Base-by-base conservation (phyloP, 345 rosid genomes). In the Citrus inodora region DNA sequence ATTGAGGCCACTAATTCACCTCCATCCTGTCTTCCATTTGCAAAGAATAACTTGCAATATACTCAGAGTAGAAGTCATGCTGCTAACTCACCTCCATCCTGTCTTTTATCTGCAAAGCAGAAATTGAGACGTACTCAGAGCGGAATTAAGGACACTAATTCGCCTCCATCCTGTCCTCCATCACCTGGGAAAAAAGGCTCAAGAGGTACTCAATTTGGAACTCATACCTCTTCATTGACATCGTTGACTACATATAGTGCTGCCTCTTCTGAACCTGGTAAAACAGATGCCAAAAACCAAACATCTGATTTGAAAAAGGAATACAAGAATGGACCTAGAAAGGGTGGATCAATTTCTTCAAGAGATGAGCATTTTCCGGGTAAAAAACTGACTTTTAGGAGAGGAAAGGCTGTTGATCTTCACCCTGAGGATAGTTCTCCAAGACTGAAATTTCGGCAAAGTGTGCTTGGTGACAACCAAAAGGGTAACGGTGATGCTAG, bases 331-430 rank as follows among this genome's bases (percentile, higher is more conserved):
- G 51, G 51, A 46, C 5, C 51, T 46, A 46, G 51, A 46, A 46
- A 46, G 17, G 51, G 17, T 46, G 51, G 73, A 71, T 71, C 72
- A 60, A 74, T 67, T 62, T 78, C 48, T 58, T 74, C 74, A 46
- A 85, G 79, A 59, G 74, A 81, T 7, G 81, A 80, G 53, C 69
- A 78, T 62, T 46, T 22, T 67, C 76, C 42, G 22, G 64, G 80
- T 60, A 58, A 64, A 67, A 82, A 80, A 72, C 40, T 87, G 67
- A 83, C 71, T 65, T 92, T 90, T 81, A 87, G 82, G 85, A 90
- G 84, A 82, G 92, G 92, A 71, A 93, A 83, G 84, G 78, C 83
- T 78, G 75, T 92, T 73, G 93, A 88, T 7, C 79, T 86, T 19
- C 82, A 80, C 74, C 38, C 84, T 4, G 89, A 87, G 72, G 79